A percentile compares a stretch with the other conserved stretches of the same genome.
Evolutionary conservation across 148 eudicot genomes (phyloP).

Genomic region (Chenopodium berlandieri): DNA sequence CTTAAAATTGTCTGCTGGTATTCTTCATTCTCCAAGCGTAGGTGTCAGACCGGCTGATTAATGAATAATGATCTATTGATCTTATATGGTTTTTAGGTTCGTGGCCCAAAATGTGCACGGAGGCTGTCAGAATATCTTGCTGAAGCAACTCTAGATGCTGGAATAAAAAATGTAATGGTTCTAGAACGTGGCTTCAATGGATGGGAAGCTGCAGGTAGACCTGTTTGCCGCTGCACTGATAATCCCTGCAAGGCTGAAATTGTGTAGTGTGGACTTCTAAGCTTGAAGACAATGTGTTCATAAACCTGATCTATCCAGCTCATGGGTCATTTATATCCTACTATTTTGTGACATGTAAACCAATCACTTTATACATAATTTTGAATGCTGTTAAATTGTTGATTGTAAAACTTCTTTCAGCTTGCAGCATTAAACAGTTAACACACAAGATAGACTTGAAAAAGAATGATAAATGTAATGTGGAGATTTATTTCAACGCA

Average conservation of each 20-base stretch:
- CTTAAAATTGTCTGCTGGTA: neutral
- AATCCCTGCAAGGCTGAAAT: slow-evolving; percentile 63
- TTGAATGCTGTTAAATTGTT: neutral
- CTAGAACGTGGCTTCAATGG: slow-evolving; percentile 88
- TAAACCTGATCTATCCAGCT: neutral
- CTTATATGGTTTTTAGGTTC: slow-evolving; percentile 51
- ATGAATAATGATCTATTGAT: neutral
- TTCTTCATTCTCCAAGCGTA: neutral
- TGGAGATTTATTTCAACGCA: neutral
- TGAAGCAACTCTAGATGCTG: slow-evolving; percentile 48
- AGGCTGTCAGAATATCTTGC: slow-evolving; percentile 70
- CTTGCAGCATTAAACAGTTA: neutral
- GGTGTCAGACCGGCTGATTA: neutral
- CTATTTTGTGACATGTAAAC: too few species aligned
- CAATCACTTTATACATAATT: neutral
- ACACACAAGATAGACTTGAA: neutral
- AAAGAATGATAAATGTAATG: neutral
- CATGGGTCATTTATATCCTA: neutral
- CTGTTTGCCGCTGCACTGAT: slow-evolving; percentile 81
- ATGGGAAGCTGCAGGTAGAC: slow-evolving; percentile 94
- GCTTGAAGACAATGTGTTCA: neutral
- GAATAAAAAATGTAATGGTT: slow-evolving; percentile 67
- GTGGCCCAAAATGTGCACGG: slow-evolving; percentile 91
- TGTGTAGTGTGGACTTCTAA: slow-evolving; percentile 14
- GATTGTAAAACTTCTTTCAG: neutral